phyloP scores from a whole-genome alignment of 163 green algal genomes.

The Smithsoniella earleae region DNA sequence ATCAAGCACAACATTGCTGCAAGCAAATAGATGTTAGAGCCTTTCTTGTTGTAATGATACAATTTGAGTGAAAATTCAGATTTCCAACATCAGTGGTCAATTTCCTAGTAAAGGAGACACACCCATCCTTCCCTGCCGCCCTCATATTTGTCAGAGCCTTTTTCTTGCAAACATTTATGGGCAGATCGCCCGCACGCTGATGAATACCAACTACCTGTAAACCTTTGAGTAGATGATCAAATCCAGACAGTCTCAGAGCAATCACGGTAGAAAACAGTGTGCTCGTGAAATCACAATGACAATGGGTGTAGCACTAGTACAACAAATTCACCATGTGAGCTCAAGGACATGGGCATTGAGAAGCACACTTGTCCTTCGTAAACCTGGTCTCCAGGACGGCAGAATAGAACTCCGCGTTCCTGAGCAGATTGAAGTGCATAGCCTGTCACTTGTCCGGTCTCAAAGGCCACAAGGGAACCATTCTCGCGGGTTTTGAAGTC shows the following conservation, averaged over 20 bases:
- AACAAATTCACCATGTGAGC: too few species aligned
- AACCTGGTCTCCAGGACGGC: conserved; percentile 68
- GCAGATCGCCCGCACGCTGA: conserved; percentile 83
- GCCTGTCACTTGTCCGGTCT: conserved; percentile 65
- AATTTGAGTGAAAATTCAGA: too few species aligned
- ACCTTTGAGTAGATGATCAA: background rate
- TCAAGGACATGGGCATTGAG: too few species aligned
- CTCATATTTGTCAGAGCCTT: conserved; percentile 87
- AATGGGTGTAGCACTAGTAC: too few species aligned
- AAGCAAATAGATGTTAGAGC: too few species aligned
- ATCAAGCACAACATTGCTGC: conserved; percentile 47
- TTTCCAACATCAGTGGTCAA: too few species aligned
- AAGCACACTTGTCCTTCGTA: conserved; percentile 82
- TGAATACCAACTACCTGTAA: conserved; percentile 83
- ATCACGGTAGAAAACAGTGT: too few species aligned
- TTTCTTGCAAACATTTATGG: conserved; percentile 94
- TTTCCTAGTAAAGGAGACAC: conserved; percentile 44
- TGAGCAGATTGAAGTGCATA: conserved; percentile 73
- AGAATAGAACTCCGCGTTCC: conserved; percentile 83
- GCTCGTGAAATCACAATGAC: too few species aligned
- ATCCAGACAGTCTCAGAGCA: too few species aligned
- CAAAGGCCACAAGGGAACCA: conserved; percentile 78
- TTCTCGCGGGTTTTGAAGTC: conserved; percentile 83
- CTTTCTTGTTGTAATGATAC: too few species aligned
- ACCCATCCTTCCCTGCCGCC: conserved; percentile 54